A percentile compares a stretch with the other conserved stretches of the same genome.
Conservation (phyloP, 2,329 filamentous ascomycete genomes). For the Chlorencoelia australis region DNA sequence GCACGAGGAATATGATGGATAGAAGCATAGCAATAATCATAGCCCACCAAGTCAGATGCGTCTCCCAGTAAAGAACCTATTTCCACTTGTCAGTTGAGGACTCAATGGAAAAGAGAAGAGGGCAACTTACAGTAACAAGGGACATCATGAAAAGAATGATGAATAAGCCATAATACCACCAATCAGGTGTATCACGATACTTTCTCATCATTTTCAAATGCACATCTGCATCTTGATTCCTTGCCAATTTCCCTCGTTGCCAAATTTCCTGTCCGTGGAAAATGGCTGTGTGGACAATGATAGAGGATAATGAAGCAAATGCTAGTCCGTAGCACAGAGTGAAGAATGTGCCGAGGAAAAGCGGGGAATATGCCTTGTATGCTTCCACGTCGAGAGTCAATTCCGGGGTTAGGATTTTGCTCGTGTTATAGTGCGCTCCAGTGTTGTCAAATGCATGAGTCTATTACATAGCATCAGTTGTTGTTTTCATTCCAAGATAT, state of each 20-base stretch:
- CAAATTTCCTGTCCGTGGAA: too few relatives aligned
- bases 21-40: too few relatives aligned
- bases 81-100: too few relatives aligned
- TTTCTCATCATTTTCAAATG: too few relatives aligned
- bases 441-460: conserved; percentile 50
- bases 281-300: conserved; percentile 64
- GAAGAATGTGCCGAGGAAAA: conserved; percentile 65
- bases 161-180: too few relatives aligned
- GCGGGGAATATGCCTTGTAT: conserved; percentile 61
- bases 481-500: too few relatives aligned
- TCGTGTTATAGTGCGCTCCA: conserved; percentile 52
- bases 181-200: conserved; percentile 42
- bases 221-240: conserved; percentile 22
- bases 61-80: conserved; percentile 12
- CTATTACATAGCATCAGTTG: too few relatives aligned
- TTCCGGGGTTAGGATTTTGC: too few relatives aligned
- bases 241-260: conserved; percentile 59
- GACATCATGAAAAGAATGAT: too few relatives aligned
- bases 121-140: conserved; percentile 46
- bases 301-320: conserved; percentile 59
- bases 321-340: conserved; percentile 60
- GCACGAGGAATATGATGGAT: conserved; percentile 25
- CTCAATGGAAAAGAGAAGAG: conserved; percentile 48
- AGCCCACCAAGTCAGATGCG: too few relatives aligned
- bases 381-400: conserved; percentile 52